Evolutionary conservation across 2,329 filamentous ascomycete genomes (phyloP).

Genomic region (Ceratocystis harringtonii): DNA sequence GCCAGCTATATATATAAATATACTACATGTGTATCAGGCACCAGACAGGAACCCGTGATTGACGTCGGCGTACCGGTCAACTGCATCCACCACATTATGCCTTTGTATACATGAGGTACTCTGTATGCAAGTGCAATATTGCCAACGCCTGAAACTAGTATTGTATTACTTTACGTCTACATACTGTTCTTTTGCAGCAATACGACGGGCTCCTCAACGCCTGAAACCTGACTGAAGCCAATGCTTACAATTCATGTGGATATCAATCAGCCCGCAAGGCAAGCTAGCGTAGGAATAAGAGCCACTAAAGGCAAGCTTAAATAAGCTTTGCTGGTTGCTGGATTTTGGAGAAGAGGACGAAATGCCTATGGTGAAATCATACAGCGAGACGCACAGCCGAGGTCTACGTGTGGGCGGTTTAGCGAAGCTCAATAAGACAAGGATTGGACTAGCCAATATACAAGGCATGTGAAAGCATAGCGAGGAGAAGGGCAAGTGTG

Average conservation of each 20-base stretch:
- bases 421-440: not conserved
- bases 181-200: no score
- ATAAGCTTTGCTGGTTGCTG: not conserved
- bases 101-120: no score
- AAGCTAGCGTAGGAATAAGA: not conserved
- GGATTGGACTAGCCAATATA: not conserved
- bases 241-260: not conserved
- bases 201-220: no score
- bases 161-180: no score
- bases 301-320: not conserved
- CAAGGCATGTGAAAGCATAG: not conserved
- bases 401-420: not conserved
- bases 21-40: not conserved
- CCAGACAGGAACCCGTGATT: not conserved
- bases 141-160: not conserved
- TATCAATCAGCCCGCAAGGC: not conserved
- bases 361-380: not conserved
- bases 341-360: not conserved
- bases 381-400: conserved; percentile 6
- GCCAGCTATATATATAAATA: not conserved
- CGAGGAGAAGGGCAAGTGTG: not conserved
- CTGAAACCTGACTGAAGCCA: not conserved
- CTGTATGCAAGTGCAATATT: no score
- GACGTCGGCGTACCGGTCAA: not conserved
- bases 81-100: not conserved